These are phyloP conservation scores for Mycosarcoma maydis DNA, from an alignment of 1,284 basidiomycete genomes.

Conservation along the genomic window DNA sequence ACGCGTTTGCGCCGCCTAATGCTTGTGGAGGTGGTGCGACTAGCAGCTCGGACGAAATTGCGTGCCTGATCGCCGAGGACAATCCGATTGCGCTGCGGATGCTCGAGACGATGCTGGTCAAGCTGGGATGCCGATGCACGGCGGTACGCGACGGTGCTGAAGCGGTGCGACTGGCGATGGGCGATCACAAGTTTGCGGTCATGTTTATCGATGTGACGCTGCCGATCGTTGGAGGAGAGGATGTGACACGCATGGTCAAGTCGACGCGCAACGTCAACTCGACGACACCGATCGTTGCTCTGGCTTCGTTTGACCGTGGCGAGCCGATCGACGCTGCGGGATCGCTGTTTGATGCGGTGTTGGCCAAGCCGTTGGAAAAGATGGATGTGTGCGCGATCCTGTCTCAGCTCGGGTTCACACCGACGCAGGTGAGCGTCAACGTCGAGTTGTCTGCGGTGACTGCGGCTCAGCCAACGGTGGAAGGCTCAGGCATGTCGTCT, in stretches of 20 bases:
- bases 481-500: conserved; percentile 6
- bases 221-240: conserved; percentile 91
- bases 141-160: conserved; percentile 95
- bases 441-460: conserved; percentile 5
- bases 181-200: conserved; percentile 79
- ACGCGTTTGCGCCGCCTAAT: conserved; percentile 10
- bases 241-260: conserved; percentile 90
- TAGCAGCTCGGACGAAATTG: conserved; percentile 71
- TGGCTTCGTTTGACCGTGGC: conserved; percentile 69
- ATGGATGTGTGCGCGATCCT: conserved; percentile 52
- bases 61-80: conserved; percentile 92
- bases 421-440: conserved; percentile 22
- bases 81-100: conserved; percentile 76
- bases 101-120: conserved; percentile 88
- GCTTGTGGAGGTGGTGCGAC: conserved; percentile 4
- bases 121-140: conserved; percentile 91
- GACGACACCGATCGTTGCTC: conserved; percentile 87
- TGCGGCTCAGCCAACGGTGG: not conserved
- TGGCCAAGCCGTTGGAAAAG: conserved; percentile 60
- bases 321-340: conserved; percentile 53
- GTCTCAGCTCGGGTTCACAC: conserved; percentile 49
- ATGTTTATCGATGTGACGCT: conserved; percentile 90
- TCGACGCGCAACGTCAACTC: conserved; percentile 91
- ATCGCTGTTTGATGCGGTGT: conserved; percentile 69
- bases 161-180: conserved; percentile 94